Evolutionary conservation across 2,329 filamentous ascomycete genomes (phyloP).

Genomic region (Penicillium thymicola): DNA sequence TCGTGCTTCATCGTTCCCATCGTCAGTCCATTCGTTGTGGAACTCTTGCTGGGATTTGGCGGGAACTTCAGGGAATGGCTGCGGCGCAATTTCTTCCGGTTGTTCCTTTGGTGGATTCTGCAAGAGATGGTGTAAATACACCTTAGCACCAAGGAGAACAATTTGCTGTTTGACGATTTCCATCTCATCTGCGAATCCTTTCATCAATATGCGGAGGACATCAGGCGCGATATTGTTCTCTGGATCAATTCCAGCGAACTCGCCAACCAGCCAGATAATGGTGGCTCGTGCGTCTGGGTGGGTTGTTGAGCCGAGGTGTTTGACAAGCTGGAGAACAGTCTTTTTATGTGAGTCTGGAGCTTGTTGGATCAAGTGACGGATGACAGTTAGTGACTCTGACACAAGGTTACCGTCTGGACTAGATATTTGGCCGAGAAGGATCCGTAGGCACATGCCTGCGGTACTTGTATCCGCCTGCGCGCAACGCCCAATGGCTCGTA

Average conservation of each 20-base stretch:
- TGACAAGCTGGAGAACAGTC: slow-evolving; percentile 84
- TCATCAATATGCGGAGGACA: slow-evolving; percentile 81
- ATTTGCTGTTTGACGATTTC: slow-evolving; percentile 89
- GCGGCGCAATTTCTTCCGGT: neutral
- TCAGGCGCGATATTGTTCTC: slow-evolving; percentile 91
- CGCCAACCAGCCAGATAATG: slow-evolving; percentile 95
- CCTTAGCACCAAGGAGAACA: slow-evolving; percentile 88
- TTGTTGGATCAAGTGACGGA: slow-evolving; percentile 92
- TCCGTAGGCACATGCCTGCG: slow-evolving; percentile 72
- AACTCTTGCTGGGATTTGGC: slow-evolving; percentile 24
- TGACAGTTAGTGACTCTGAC: slow-evolving; percentile 89
- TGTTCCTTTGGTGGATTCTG: slow-evolving; percentile 43
- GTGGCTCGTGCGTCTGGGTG: slow-evolving; percentile 87
- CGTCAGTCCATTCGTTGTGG: slow-evolving; percentile 34
- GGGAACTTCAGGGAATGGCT: slow-evolving; percentile 20
- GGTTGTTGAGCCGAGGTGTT: slow-evolving; percentile 83
- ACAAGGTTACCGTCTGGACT: slow-evolving; percentile 84
- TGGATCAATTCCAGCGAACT: slow-evolving; percentile 76
- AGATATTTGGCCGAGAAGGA: slow-evolving; percentile 83
- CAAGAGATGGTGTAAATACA: slow-evolving; percentile 82
- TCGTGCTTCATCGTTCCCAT: slow-evolving; percentile 23
- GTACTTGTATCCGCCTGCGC: slow-evolving; percentile 72
- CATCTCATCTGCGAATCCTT: slow-evolving; percentile 77
- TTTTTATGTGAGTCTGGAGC: slow-evolving; percentile 75
- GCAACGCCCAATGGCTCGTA: slow-evolving; percentile 89